Base-by-base conservation (phyloP, 805 yeast species). In the Zygosaccharomyces gambellarensis region DNA sequence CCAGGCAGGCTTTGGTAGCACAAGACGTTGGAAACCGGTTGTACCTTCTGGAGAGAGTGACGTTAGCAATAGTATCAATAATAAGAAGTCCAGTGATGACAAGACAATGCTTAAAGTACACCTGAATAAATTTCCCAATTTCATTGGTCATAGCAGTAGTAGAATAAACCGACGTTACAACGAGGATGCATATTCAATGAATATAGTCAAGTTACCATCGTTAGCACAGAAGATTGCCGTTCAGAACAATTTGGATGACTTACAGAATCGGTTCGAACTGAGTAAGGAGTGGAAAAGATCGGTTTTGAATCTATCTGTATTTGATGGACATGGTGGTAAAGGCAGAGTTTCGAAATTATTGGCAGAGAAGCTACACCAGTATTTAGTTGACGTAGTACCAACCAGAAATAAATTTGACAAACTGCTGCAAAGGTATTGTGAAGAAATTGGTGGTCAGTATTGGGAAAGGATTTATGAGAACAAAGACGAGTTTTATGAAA, bases 281-380 rank as follows among this genome's bases (percentile, higher is more conserved):
- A 29, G 39, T 36, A 7, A 36, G 4, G 36, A 44, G 17, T 52
- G 52, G 47, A 40, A 31, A 43, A 44, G 43, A 17, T 53, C 67
- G 1, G 81, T 83, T 17, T 86, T 92, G 69, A 81, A 80, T 56
- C 82, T 87, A 59, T 80, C 81, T 41, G 77, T 94, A 1, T 90
- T 87, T 66, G 99, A 94, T 69, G 99, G 99, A 8, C 99, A 94
- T 69, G 99, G 98, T 6, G 95, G 96, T 21, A 75, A 74, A 22
- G 82, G 83, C 47, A 47, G 53, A 28, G 87, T 96, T 59, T 76
- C 90, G 41, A 75, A 72, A 22, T 85, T 77, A 59, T 71, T 90
- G 10, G 69, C 75, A 19, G 67, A 73, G 3, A 71, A 81, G 47
- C 71, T 94, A 28, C 81, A 75, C 48, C 63, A 61, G 55, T 74